phyloP scores from a whole-genome alignment of 129 eudicot genomes.

The Chrysanthemum seticuspe region DNA sequence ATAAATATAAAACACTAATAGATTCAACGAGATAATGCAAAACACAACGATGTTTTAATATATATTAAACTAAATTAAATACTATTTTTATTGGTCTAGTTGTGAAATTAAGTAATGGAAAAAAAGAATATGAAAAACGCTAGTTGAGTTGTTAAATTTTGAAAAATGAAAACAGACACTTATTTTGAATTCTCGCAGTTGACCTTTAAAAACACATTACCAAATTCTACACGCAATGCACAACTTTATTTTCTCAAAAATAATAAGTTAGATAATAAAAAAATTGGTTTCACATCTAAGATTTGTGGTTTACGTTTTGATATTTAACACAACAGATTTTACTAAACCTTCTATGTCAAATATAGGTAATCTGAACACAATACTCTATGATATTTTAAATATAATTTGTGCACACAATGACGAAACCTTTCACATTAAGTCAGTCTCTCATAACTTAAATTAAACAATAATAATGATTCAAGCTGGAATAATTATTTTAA shows the following conservation, averaged over 20 bases:
- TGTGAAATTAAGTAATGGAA: not conserved
- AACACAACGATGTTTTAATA: not conserved
- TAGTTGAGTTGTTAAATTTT: slow-evolving; percentile 8
- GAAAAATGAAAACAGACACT: slow-evolving; percentile 4
- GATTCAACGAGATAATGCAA: not conserved
- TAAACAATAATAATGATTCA: too few relatives aligned
- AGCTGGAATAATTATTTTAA: too few relatives aligned
- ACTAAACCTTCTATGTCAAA: not conserved
- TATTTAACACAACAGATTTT: not conserved
- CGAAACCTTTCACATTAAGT: slow-evolving; percentile 7
- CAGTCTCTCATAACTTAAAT: not conserved
- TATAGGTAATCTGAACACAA: not conserved
- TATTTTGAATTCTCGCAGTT: slow-evolving; percentile 12
- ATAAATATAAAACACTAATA: too few relatives aligned
- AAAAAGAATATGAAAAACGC: slow-evolving; percentile 6
- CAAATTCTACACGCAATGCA: slow-evolving; percentile 25
- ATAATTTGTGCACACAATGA: not conserved
- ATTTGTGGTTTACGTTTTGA: not conserved
- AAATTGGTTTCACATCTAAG: slow-evolving; percentile 14
- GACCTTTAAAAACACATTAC: slow-evolving; percentile 18
- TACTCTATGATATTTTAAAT: not conserved
- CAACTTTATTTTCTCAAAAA: not conserved
- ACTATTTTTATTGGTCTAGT: slow-evolving; percentile 19
- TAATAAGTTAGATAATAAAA: not conserved
- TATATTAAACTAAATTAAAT: not conserved